Conservation (phyloP, 306 rosid genomes). For the Dryas octopetala region DNA sequence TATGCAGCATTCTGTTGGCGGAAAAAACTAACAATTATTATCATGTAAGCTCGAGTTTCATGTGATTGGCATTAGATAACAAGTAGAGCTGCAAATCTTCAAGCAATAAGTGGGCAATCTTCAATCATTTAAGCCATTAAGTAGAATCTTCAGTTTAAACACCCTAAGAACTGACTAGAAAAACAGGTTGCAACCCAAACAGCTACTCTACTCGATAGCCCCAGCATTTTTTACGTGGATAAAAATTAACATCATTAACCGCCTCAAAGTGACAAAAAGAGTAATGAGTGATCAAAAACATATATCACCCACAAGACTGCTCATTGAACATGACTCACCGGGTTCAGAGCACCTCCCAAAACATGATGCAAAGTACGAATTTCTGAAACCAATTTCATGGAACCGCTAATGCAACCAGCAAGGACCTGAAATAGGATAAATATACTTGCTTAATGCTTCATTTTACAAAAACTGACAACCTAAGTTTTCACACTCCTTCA, state of each 20-base stretch:
- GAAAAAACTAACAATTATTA: not conserved
- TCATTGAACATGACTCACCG: slow-evolving; percentile 53
- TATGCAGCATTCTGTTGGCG: slow-evolving; percentile 89
- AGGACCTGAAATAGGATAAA: slow-evolving; percentile 58
- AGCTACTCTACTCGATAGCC: not conserved
- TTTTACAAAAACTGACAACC: not conserved
- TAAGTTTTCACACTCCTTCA: slow-evolving; percentile 6
- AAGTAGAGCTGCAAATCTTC: not conserved
- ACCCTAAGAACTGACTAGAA: no score
- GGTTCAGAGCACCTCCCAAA: slow-evolving; percentile 88
- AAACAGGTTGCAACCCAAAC: not conserved
- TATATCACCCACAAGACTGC: not conserved
- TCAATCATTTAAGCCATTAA: not conserved
- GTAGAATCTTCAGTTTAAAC: not conserved
- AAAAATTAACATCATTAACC: not conserved
- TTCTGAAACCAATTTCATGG: slow-evolving; percentile 62
- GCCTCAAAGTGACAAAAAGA: not conserved
- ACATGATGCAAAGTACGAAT: slow-evolving; percentile 82
- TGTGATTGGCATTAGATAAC: not conserved
- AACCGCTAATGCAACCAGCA: slow-evolving; percentile 86
- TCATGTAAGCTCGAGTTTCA: not conserved
- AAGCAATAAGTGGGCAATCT: not conserved
- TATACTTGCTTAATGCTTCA: slow-evolving; percentile 7
- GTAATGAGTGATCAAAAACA: not conserved
- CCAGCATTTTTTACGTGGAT: not conserved